A percentile compares a stretch with the other conserved stretches of the same genome.
These are phyloP conservation scores for Neospora caninum DNA, from an alignment of 169 alveolate genomes.

Conservation along the genomic window DNA sequence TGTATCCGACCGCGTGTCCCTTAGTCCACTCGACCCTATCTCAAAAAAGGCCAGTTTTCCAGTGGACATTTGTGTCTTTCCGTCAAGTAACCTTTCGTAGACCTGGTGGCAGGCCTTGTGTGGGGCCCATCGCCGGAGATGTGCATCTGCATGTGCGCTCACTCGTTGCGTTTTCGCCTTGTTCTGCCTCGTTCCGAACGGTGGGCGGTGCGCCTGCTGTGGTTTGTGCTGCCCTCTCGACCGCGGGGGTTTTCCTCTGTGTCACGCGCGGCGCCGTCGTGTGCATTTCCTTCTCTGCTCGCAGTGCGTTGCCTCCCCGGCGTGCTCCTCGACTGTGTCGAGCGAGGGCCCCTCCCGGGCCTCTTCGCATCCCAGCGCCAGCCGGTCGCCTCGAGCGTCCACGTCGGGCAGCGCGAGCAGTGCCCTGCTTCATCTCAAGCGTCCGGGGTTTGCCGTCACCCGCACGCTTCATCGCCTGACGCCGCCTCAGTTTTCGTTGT, in stretches of 20 bases:
- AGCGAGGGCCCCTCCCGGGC: not conserved
- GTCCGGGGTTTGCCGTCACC: not conserved
- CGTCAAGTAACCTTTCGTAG: too few species aligned
- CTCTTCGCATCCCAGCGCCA: not conserved
- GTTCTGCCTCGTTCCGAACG: too few species aligned
- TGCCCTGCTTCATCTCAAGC: not conserved
- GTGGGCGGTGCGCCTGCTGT: too few species aligned
- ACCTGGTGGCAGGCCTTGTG: too few species aligned
- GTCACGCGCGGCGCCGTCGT: not conserved
- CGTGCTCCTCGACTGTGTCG: not conserved
- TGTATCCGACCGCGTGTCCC: too few species aligned
- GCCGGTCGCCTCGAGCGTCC: not conserved
- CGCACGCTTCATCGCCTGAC: slow-evolving; percentile 29
- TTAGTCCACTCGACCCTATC: too few species aligned
- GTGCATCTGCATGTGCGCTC: too few species aligned
- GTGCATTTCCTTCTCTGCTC: not conserved
- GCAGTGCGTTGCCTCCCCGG: not conserved
- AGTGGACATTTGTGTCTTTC: too few species aligned
- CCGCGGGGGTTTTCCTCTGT: not conserved
- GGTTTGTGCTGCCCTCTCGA: not conserved
- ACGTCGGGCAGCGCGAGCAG: not conserved
- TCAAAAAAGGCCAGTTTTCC: too few species aligned
- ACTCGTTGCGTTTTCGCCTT: too few species aligned
- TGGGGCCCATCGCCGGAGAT: too few species aligned
- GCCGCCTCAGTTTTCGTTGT: slow-evolving; percentile 28